Conservation (phyloP, 345 rosid species). For the Psidium guajava region DNA sequence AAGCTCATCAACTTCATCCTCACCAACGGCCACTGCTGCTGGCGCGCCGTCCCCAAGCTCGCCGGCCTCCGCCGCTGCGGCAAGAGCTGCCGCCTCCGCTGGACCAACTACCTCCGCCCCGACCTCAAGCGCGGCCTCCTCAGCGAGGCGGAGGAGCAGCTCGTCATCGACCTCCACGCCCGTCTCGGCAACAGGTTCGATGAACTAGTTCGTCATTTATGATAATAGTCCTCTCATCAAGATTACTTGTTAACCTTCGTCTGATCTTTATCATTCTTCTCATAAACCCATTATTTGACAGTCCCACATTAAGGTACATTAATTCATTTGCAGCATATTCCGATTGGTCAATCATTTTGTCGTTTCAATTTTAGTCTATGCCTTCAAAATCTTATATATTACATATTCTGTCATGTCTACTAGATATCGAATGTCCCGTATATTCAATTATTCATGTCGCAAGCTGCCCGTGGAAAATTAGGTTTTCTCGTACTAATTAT, state of each 20-base stretch:
- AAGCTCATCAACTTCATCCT: slow-evolving; percentile 63
- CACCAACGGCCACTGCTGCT: slow-evolving; percentile 75
- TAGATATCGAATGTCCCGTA: neutral
- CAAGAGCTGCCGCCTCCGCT: slow-evolving; percentile 82
- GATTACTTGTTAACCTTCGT: neutral
- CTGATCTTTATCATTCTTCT: too few relatives aligned
- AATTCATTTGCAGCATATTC: neutral
- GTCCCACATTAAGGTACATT: neutral
- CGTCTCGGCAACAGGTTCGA: slow-evolving; percentile 67
- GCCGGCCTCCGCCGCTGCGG: slow-evolving; percentile 83
- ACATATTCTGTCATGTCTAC: neutral
- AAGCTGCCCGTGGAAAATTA: neutral
- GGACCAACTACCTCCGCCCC: slow-evolving; percentile 89
- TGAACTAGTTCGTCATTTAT: neutral
- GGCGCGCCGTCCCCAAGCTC: slow-evolving; percentile 78
- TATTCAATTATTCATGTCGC: neutral
- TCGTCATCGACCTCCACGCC: slow-evolving; percentile 70
- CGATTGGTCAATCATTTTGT: neutral
- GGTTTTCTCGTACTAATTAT: neutral
- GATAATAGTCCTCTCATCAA: too few relatives aligned
- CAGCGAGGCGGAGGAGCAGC: slow-evolving; percentile 54
- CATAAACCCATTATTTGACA: too few relatives aligned
- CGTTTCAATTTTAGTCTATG: neutral
- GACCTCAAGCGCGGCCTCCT: slow-evolving; percentile 83
- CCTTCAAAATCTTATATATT: neutral